Evolutionary conservation across 768 basidiomycete genomes (phyloP), one percentile per base, ranked within the genome.

Genomic region (Scleroderma bovista): DNA sequence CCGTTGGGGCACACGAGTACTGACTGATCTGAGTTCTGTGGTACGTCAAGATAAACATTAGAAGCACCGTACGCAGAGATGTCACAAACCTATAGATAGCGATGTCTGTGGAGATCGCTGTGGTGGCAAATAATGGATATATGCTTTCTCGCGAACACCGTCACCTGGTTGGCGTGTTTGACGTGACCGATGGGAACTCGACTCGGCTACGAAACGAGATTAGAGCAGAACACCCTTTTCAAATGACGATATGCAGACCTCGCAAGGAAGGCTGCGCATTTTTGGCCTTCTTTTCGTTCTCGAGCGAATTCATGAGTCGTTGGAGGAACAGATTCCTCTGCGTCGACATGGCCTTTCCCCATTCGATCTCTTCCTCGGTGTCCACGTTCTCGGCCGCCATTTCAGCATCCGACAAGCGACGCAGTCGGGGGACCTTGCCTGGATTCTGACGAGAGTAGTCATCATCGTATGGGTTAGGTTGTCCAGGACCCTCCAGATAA

Each of bases 401-500:
- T 58, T 90, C 83, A 24, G 74, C 72, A 32, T 74, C 72, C 39
- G 74, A 75, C 43, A 89, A 69, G 31, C 72, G 70, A 38, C 75
- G 75, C 51, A 90, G 63, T 54, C 72, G 66, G 8, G 88, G 87
- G 26, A 82, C 82, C 67, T 83, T 87, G 47, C 79, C 80, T 1
- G 76, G 74, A 57, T 84, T 67, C 51, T 64, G 61, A 19, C 69
- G 68, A 13, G 84, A 77, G 64, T 81, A 80, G 16, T 80, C 77
- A 60, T 88, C 84, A 46, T 81, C 78, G 62, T 87, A 93, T 5
- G 89, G 86, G 64, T 91, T 93, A n/a, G 75, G 67, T 11, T 71
- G 65, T 32, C 75, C 72, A 1, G 78, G 73, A 31, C 74, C 75
- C 65, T 93, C 89, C 55, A 93, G 73, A 65, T 93, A 92, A 61